These are phyloP conservation scores for Gastrolobium bilobum DNA, from an alignment of 306 rosid species.

Conservation along the genomic window DNA sequence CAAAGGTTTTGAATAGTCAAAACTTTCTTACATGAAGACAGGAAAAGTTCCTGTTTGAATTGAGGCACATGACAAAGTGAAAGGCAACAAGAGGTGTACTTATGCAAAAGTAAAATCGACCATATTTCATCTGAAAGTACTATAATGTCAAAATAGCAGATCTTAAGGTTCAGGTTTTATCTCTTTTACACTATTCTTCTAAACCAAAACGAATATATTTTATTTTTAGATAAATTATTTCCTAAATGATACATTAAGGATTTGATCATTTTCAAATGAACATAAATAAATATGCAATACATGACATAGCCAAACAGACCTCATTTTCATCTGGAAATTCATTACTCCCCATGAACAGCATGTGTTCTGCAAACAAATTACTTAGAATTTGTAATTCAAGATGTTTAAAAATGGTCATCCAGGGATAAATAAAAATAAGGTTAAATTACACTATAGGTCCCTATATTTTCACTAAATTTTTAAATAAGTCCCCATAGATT, in stretches of 20 bases:
- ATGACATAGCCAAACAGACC: slow-evolving; percentile 64
- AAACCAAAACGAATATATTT: slow-evolving; percentile 11
- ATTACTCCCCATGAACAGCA: slow-evolving; percentile 99
- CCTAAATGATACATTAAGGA: slow-evolving; percentile 11
- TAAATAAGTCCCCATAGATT: too few relatives aligned
- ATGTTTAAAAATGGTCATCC: not conserved
- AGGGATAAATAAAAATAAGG: not conserved
- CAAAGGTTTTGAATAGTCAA: slow-evolving; percentile 25
- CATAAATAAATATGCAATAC: not conserved
- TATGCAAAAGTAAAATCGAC: slow-evolving; percentile 18
- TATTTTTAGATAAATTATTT: slow-evolving; percentile 2
- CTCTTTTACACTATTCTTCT: slow-evolving; percentile 32
- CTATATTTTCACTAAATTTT: too few relatives aligned
- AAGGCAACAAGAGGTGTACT: slow-evolving; percentile 3
- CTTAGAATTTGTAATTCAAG: slow-evolving; percentile 4
- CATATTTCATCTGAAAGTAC: not conserved
- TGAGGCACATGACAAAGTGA: not conserved
- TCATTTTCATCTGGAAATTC: slow-evolving; percentile 97
- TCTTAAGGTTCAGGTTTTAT: slow-evolving; percentile 39
- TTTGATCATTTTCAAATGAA: slow-evolving; percentile 22
- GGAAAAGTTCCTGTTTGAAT: slow-evolving; percentile 22
- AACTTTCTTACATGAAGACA: not conserved
- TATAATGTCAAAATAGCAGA: not conserved
- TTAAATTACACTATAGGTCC: too few relatives aligned
- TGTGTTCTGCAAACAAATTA: slow-evolving; percentile 78